Evolutionary conservation across 1,139 yeast species (phyloP).

Genomic region (Kurtzmaniella natalensis): DNA sequence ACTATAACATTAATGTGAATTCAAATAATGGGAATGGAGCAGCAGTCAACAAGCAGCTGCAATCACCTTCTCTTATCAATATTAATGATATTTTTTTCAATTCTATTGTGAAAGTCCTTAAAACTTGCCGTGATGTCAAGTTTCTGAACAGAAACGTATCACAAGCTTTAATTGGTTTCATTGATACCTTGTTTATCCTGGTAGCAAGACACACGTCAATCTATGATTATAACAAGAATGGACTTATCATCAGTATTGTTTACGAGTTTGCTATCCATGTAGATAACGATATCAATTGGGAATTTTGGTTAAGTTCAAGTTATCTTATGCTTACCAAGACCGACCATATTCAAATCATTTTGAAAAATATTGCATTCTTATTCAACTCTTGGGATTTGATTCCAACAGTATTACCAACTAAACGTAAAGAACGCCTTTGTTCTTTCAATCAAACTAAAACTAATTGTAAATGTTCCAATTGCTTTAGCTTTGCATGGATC

Average conservation of each 20-base stretch:
- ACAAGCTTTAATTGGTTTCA: conserved; percentile 16
- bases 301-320: conserved; percentile 66
- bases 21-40: background rate
- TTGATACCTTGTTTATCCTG: conserved; percentile 31
- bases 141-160: conserved; percentile 16
- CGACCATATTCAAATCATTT: conserved; percentile 58
- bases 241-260: conserved; percentile 41
- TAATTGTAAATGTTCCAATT: background rate
- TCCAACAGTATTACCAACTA: conserved; percentile 29
- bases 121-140: conserved; percentile 43
- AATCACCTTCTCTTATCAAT: conserved; percentile 2
- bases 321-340: conserved; percentile 54
- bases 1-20: too few species aligned
- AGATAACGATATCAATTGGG: conserved; percentile 54
- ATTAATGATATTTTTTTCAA: conserved; percentile 31
- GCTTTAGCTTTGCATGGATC: conserved; percentile 24
- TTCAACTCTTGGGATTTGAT: conserved; percentile 73
- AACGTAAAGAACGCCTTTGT: background rate
- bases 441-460: too few species aligned
- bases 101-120: conserved; percentile 39
- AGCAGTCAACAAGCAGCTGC: background rate
- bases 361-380: conserved; percentile 60
- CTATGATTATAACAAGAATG: conserved; percentile 42
- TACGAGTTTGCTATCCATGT: conserved; percentile 44
- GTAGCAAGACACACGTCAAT: conserved; percentile 40